phyloP scores from a whole-genome alignment of 192 early-diverging fungal genomes.

The Backusella morwellensis region DNA sequence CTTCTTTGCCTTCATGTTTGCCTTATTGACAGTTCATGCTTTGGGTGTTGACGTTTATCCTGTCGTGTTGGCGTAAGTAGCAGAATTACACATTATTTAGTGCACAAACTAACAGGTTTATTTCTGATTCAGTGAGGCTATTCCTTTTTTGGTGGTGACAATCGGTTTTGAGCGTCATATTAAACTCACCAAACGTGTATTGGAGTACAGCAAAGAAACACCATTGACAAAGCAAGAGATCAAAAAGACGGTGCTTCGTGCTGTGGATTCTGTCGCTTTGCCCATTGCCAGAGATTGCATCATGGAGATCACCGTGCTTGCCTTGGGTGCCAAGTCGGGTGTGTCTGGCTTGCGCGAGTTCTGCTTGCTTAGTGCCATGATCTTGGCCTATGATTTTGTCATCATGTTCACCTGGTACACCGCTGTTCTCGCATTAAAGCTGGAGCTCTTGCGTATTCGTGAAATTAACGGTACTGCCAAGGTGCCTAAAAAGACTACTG shows the following conservation, averaged over 20 bases:
- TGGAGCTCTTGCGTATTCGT: slow-evolving; percentile 63
- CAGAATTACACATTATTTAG: not conserved
- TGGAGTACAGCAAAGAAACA: slow-evolving; percentile 47
- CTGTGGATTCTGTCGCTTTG: slow-evolving; percentile 62
- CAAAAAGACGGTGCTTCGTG: slow-evolving; percentile 58
- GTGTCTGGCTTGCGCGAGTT: slow-evolving; percentile 78
- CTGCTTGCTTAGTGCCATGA: slow-evolving; percentile 75
- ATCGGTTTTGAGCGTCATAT: slow-evolving; percentile 91
- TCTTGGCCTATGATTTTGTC: slow-evolving; percentile 78
- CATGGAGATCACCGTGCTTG: slow-evolving; percentile 80
- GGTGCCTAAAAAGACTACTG: not conserved
- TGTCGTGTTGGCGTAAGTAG: slow-evolving; percentile 55
- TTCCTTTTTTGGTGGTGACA: slow-evolving; percentile 89
- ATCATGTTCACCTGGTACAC: slow-evolving; percentile 86
- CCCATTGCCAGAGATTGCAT: slow-evolving; percentile 73
- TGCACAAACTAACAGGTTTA: not conserved
- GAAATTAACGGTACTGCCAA: slow-evolving; percentile 30
- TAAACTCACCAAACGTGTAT: slow-evolving; percentile 77
- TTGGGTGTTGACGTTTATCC: slow-evolving; percentile 70
- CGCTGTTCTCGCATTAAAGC: slow-evolving; percentile 82
- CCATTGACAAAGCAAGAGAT: slow-evolving; percentile 43
- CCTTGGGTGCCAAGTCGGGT: slow-evolving; percentile 72
- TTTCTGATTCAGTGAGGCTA: slow-evolving; percentile 59
- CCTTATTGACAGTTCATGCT: slow-evolving; percentile 64
- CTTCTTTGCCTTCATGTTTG: slow-evolving; percentile 75